Evolutionary conservation across 352 stramenopile species (phyloP).

Genomic region (Blastocystis sp.): DNA sequence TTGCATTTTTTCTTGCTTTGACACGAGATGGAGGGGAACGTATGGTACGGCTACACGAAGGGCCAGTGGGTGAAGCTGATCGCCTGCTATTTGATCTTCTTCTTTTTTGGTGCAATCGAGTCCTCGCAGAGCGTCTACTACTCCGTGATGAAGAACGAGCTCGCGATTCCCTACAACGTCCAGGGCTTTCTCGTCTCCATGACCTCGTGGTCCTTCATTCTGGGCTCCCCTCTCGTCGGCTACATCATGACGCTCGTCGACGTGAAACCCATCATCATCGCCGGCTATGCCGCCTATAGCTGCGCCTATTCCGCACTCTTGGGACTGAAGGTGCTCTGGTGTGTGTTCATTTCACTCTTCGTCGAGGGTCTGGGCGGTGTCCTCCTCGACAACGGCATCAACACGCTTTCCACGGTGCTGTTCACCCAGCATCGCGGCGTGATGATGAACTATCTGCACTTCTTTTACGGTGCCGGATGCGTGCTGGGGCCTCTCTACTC

Average conservation of each 20-base stretch:
- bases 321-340: constrained; percentile 18
- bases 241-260: constrained; percentile 26
- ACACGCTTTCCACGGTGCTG: constrained; percentile 54
- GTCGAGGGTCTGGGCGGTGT: constrained; percentile 51
- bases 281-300: constrained; percentile 13
- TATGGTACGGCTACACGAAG: constrained; percentile 26
- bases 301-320: constrained; percentile 12
- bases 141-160: constrained; percentile 47
- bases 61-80: constrained; percentile 27
- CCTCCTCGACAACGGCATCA: constrained; percentile 47
- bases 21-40: background rate
- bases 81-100: constrained; percentile 41
- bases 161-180: constrained; percentile 42
- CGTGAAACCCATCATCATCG: constrained; percentile 57
- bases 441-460: constrained; percentile 69
- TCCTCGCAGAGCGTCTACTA: constrained; percentile 61
- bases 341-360: constrained; percentile 58
- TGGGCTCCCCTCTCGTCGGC: constrained; percentile 32
- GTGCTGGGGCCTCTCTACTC: constrained; percentile 34
- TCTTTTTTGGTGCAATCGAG: constrained; percentile 59
- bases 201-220: constrained; percentile 44
- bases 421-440: constrained; percentile 46
- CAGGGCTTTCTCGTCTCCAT: constrained; percentile 51
- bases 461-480: constrained; percentile 63
- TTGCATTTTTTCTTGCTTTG: too few relatives aligned